These are phyloP conservation scores for Xanthoparmelia taractica DNA, from an alignment of 495 filamentous ascomycete genomes.

Conservation along the genomic window DNA sequence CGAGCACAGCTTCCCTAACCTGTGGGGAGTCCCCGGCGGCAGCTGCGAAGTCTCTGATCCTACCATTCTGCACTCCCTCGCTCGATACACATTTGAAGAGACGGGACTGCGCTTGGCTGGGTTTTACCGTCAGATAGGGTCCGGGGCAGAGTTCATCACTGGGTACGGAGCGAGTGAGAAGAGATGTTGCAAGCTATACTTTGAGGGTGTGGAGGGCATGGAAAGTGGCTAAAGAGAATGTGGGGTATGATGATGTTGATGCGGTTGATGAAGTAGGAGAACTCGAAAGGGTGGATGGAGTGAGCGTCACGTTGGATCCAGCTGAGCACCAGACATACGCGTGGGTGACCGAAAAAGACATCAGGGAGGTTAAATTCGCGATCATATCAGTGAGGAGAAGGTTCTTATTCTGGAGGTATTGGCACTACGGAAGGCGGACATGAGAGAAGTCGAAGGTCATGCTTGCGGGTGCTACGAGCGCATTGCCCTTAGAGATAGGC, in stretches of 20 bases:
- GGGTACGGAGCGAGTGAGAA: background rate
- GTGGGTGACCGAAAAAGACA: constrained; percentile 41
- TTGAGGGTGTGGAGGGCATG: constrained; percentile 17
- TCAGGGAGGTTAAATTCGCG: background rate
- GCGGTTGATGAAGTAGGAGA: background rate
- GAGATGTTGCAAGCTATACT: constrained; percentile 30
- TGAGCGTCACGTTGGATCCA: constrained; percentile 33
- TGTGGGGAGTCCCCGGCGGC: constrained; percentile 57
- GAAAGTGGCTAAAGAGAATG: background rate
- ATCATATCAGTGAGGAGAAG: constrained; percentile 2
- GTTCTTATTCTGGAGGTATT: constrained; percentile 12
- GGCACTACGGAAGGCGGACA: background rate
- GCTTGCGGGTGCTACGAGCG: background rate
- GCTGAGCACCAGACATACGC: constrained; percentile 40
- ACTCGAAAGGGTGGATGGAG: background rate
- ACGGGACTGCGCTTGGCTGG: constrained; percentile 44
- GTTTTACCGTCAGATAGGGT: constrained; percentile 39
- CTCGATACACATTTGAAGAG: constrained; percentile 53
- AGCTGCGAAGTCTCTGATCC: constrained; percentile 40
- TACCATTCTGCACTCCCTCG: constrained; percentile 47
- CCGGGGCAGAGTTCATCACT: constrained; percentile 26
- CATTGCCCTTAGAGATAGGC: no score
- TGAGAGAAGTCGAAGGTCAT: background rate
- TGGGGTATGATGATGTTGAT: background rate
- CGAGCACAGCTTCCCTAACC: constrained; percentile 40